Evolutionary conservation across 352 stramenopile species (phyloP).

Genomic region (Globisporangium iwayamae): DNA sequence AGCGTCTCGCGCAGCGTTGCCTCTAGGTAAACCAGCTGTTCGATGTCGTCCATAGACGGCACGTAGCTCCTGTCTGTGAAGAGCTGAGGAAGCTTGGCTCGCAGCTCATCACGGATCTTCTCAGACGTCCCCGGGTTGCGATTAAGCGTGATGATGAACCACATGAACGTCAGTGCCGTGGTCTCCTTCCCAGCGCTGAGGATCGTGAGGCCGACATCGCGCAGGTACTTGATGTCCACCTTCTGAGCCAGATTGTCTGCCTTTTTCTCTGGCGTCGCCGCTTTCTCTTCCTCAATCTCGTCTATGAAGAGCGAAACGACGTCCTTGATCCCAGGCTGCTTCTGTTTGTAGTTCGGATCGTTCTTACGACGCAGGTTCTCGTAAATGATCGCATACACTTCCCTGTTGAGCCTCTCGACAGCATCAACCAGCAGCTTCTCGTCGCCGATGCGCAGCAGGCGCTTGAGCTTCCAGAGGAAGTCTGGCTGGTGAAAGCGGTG

Average conservation of each 20-base stretch:
- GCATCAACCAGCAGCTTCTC: conserved; percentile 34
- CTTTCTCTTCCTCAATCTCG: conserved; percentile 22
- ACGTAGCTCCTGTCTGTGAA: conserved; percentile 29
- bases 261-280: conserved; percentile 10
- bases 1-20: conserved; percentile 60
- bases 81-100: conserved; percentile 29
- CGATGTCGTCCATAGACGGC: conserved; percentile 43
- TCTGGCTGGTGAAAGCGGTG: conserved; percentile 42
- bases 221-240: conserved; percentile 45
- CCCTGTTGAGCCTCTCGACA: conserved; percentile 32
- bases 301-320: conserved; percentile 47
- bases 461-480: conserved; percentile 55
- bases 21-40: conserved; percentile 53
- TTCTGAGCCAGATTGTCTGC: background rate
- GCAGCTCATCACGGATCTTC: conserved; percentile 47
- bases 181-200: conserved; percentile 75
- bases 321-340: conserved; percentile 27
- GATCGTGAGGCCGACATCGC: conserved; percentile 68
- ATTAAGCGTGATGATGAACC: conserved; percentile 67
- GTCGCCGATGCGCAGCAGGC: conserved; percentile 36
- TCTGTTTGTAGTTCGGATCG: conserved; percentile 10
- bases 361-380: conserved; percentile 35
- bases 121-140: conserved; percentile 47
- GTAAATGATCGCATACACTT: conserved; percentile 42
- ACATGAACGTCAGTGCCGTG: conserved; percentile 62